Conservation (phyloP, 2,329 filamentous ascomycete genomes). For the Phialophora expanda region DNA sequence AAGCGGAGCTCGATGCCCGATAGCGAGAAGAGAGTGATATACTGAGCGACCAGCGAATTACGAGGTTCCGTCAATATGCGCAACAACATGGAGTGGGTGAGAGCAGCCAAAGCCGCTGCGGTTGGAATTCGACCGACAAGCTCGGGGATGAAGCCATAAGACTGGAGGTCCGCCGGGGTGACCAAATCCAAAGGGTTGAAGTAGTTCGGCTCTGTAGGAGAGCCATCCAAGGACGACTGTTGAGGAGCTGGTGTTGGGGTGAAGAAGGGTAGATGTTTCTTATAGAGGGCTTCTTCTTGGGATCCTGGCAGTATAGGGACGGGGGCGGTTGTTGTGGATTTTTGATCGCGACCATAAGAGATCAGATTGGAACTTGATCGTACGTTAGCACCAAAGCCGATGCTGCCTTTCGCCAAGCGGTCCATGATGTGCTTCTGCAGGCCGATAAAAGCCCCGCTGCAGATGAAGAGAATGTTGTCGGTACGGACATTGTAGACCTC, state of each 20-base stretch:
- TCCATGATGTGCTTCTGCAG: slow-evolving; percentile 85
- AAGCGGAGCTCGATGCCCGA: slow-evolving; percentile 78
- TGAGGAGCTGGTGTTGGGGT: slow-evolving; percentile 50
- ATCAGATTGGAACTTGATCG: slow-evolving; percentile 54
- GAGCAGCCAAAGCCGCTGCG: slow-evolving; percentile 79
- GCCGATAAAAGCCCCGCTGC: slow-evolving; percentile 92
- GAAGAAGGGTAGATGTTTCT: slow-evolving; percentile 64
- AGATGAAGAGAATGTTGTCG: slow-evolving; percentile 96
- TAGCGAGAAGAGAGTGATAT: slow-evolving; percentile 83
- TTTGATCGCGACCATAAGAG: slow-evolving; percentile 39
- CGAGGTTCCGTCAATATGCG: slow-evolving; percentile 91
- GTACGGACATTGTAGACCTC: slow-evolving; percentile 79
- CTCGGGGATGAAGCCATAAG: slow-evolving; percentile 90
- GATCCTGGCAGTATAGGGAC: slow-evolving; percentile 65
- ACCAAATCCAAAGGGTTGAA: slow-evolving; percentile 72
- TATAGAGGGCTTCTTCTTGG: slow-evolving; percentile 66
- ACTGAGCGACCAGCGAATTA: slow-evolving; percentile 86
- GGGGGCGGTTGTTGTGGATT: slow-evolving; percentile 43
- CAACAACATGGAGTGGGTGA: slow-evolving; percentile 71
- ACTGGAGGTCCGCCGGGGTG: slow-evolving; percentile 76
- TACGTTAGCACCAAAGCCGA: slow-evolving; percentile 89
- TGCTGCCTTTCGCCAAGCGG: slow-evolving; percentile 82
- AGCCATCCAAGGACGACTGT: slow-evolving; percentile 40
- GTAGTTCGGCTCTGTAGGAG: slow-evolving; percentile 49
- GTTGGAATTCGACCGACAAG: slow-evolving; percentile 95